Conservation (phyloP, 495 filamentous ascomycete species). For the Aspergillus indologenus region DNA sequence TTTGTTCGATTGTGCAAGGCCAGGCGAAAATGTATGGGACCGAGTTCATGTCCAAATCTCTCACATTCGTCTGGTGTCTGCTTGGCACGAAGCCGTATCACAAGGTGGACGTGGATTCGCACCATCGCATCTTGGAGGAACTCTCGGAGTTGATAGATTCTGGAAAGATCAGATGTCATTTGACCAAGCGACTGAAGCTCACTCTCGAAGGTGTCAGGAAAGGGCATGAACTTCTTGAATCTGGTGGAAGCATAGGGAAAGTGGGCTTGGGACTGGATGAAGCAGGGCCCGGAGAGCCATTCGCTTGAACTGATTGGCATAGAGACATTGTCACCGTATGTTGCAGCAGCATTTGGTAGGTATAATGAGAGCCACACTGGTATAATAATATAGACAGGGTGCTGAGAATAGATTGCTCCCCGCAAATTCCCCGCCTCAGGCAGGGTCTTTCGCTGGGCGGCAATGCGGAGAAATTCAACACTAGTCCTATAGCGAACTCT, state of each 20-base stretch:
- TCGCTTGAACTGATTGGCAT: not conserved
- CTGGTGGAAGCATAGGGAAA: not conserved
- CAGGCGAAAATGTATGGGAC: slow-evolving; percentile 34
- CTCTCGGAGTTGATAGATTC: slow-evolving; percentile 2
- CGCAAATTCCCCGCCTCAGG: not conserved
- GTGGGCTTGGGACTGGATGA: not conserved
- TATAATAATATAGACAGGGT: not conserved
- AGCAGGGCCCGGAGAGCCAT: not conserved
- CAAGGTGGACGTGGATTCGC: slow-evolving; percentile 3
- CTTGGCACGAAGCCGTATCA: slow-evolving; percentile 26
- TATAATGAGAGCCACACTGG: too few species aligned
- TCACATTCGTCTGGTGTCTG: slow-evolving; percentile 33
- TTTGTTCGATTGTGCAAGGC: slow-evolving; percentile 34
- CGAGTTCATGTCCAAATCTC: slow-evolving; percentile 34
- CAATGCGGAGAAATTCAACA: not conserved
- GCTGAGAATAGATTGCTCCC: not conserved
- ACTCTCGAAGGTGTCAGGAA: slow-evolving; percentile 10
- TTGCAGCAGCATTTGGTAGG: not conserved
- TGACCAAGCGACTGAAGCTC: slow-evolving; percentile 2
- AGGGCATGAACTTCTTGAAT: slow-evolving; percentile 1
- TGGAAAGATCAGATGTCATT: slow-evolving; percentile 9
- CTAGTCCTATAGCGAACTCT: not conserved
- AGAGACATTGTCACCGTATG: not conserved
- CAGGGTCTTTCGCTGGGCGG: not conserved
- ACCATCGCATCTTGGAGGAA: slow-evolving; percentile 7